phyloP scores from a whole-genome alignment of 2,329 filamentous ascomycete species.

The Aspergillus aculeatus region DNA sequence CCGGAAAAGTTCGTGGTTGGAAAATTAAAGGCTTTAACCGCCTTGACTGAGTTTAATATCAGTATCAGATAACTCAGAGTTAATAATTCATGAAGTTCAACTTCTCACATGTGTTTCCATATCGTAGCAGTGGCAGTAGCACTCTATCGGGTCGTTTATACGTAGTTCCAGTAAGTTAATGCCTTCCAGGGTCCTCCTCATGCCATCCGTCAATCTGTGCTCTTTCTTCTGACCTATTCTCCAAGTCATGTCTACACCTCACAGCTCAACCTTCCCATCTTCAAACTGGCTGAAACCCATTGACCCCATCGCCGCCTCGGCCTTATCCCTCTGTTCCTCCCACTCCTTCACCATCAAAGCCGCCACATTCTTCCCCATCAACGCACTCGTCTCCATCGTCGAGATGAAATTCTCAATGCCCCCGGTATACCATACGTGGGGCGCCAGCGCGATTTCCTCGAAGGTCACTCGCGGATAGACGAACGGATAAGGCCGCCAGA shows the following conservation, averaged over 20 bases:
- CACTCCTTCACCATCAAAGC: constrained; percentile 57
- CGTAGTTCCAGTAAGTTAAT: no score
- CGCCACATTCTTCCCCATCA: constrained; percentile 71
- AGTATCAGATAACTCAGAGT: not conserved
- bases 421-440: constrained; percentile 56
- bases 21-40: constrained; percentile 3
- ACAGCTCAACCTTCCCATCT: constrained; percentile 12
- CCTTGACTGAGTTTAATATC: not conserved
- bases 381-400: constrained; percentile 92
- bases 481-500: constrained; percentile 83
- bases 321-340: constrained; percentile 31
- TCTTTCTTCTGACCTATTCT: no score
- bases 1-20: constrained; percentile 20
- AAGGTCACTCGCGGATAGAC: constrained; percentile 83
- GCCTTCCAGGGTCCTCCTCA: no score
- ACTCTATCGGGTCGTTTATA: no score
- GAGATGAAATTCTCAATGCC: constrained; percentile 91
- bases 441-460: constrained; percentile 69
- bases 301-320: constrained; percentile 2
- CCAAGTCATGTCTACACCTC: not conserved
- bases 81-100: not conserved
- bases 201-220: not conserved
- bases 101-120: not conserved
- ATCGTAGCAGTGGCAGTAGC: not conserved
- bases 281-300: not conserved